Conservation (phyloP, 1,284 basidiomycete species). For the Cryptococcus hybrid region DNA sequence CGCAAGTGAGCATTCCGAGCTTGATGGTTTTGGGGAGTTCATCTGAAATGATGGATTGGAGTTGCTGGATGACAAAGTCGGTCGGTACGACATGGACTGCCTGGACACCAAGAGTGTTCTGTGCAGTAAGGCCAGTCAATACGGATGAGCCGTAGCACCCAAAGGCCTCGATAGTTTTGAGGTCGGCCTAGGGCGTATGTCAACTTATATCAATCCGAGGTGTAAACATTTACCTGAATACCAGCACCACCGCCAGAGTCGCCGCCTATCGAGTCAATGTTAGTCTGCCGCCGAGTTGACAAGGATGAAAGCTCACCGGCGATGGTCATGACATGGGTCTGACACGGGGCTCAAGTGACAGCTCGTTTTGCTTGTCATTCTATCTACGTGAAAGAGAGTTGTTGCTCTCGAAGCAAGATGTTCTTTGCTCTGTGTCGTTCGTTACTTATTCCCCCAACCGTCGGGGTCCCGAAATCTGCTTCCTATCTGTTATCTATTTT, state of each 20-base stretch:
- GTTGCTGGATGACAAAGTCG: slow-evolving; percentile 34
- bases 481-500: too few relatives aligned
- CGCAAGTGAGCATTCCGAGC: slow-evolving; percentile 76
- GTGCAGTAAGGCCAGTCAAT: slow-evolving; percentile 84
- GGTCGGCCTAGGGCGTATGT: slow-evolving; percentile 59
- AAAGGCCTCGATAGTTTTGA: slow-evolving; percentile 79
- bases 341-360: slow-evolving; percentile 7
- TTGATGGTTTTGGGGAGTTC: slow-evolving; percentile 75
- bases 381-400: too few relatives aligned
- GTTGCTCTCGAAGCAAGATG: too few relatives aligned
- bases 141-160: slow-evolving; percentile 83
- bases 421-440: too few relatives aligned
- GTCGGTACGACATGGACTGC: slow-evolving; percentile 63
- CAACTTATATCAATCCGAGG: background rate
- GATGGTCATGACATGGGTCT: slow-evolving; percentile 11
- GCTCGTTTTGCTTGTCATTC: too few relatives aligned
- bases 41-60: slow-evolving; percentile 72
- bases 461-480: too few relatives aligned
- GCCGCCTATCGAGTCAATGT: slow-evolving; percentile 27
- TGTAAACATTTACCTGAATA: slow-evolving; percentile 63
- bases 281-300: slow-evolving; percentile 4
- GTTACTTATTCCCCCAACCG: too few relatives aligned
- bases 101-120: slow-evolving; percentile 85
- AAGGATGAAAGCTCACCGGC: too few relatives aligned
- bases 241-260: slow-evolving; percentile 88